Evolutionary conservation across 805 yeast genomes (phyloP), one percentile per base, ranked within the genome.

Genomic region (Ogataea chonburiensis): DNA sequence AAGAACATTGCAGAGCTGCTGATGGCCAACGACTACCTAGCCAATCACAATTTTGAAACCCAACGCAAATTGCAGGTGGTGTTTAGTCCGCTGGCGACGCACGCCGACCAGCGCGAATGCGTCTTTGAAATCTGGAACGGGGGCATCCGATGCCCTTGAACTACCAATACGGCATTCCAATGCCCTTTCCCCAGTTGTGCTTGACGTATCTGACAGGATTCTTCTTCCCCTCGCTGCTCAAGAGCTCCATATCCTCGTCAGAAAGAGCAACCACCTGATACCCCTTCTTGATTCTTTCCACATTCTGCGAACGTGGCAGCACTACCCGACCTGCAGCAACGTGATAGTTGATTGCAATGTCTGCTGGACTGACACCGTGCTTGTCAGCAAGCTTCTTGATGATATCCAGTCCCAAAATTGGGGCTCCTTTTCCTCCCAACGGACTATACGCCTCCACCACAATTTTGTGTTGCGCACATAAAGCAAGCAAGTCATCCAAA

Each of bases 221-320:
- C 5, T 54, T 40, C 3, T 22, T 42, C 13, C 70, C 68, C 24
- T 45, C 18, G 17, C 55, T 23, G 37, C 52, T 53, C 34, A 71
- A 50, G 4, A 38, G 34, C 0, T 38, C 40, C 20, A 71, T 43
- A 8, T 72, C 77, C 7, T 61, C 64, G 17, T 54, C 39, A 3
- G 68, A 52, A 25, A 72, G 47, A 3, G 56, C 52, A 5, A 73
- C 69, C 22, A 57, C 48, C 26, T 53, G 42, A 13, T 58, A 53
- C n/a, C 62, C 67, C 9, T 51, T 48, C 42, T 58, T 64, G 34
- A 86, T 73, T 56, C 95, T 75, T 16, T 70, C 71, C n/a, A 73
- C 66, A 34, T 82, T 85, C 11, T 78, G 68, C 0, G 95, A 80
- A 63, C 89, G 76, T 28, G 93, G 87, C 30, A 85, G 60, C 2